Base-by-base conservation (phyloP, 1,284 basidiomycete genomes). In the Papiliotrema flavescens region DNA sequence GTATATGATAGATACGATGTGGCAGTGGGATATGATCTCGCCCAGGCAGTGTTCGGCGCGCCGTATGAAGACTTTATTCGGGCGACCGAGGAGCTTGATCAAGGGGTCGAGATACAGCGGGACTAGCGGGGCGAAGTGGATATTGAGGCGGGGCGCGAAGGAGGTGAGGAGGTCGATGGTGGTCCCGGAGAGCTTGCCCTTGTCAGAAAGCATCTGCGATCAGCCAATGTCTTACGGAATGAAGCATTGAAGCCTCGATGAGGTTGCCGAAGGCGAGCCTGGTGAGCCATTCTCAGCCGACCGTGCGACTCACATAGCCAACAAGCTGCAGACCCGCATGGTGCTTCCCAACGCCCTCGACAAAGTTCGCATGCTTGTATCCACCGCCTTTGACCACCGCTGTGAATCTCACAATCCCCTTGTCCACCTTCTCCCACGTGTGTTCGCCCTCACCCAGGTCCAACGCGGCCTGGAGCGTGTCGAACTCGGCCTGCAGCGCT, bases 31-130 rank as follows among this genome's bases (percentile, higher is more conserved):
- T 28, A 79, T 71, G 49, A 81, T 78, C 9, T 75, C 73, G 7
- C 67, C 53, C 1, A 81, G 63, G 34, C 73, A 74, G 58, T 77
- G 78, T 45, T 80, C 78, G 0, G 79, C 75, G 17, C 79, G 67
- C 46, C 76, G 76, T 13, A 79, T 62, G 34, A 76, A 76, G 8
- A 81, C 77, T 61, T 80, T 80, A 68, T 80, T 80, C 0, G 79
- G 79, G 34, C 79, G 64, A 1, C 76, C 76, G 47, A 80, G 77
- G 35, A 80, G 73, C 19, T 68, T 62, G 46, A 80, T 59, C 4
- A 80, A 62, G 0, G 78, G 71, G 15, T 79, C 79, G 13, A 80
- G 59, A 60, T 79, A 80, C 32, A 79, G 62, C 3, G 64, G 55
- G 22, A 80, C 71, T 15, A 80, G 71, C 3, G 75, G 63, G 3